Conservation (phyloP, 495 filamentous ascomycete species). For the Penicillium maclennaniae region DNA sequence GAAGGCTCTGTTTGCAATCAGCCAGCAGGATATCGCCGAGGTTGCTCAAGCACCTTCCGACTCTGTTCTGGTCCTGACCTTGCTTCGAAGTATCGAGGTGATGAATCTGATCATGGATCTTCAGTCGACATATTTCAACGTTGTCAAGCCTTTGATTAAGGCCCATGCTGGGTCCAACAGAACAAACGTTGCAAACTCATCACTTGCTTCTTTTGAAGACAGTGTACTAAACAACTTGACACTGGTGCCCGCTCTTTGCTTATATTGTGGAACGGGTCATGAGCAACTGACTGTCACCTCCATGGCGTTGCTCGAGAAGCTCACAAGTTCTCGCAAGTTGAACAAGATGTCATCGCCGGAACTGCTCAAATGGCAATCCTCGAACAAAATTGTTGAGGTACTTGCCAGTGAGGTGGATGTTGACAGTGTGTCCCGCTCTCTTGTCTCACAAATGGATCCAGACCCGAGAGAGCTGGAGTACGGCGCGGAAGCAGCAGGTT, state of each 20-base stretch:
- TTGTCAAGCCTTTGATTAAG: slow-evolving; percentile 74
- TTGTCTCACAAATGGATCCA: slow-evolving; percentile 60
- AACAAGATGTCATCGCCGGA: slow-evolving; percentile 46
- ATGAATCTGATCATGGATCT: slow-evolving; percentile 76
- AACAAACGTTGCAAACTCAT: slow-evolving; percentile 59
- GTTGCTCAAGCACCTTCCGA: slow-evolving; percentile 62
- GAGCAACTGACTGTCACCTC: slow-evolving; percentile 70
- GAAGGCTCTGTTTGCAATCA: slow-evolving; percentile 66
- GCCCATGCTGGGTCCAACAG: slow-evolving; percentile 41
- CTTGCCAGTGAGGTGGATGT: slow-evolving; percentile 68
- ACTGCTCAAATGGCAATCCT: slow-evolving; percentile 51
- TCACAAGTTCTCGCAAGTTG: slow-evolving; percentile 77
- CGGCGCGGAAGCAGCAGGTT: slow-evolving; percentile 60
- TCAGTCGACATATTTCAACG: slow-evolving; percentile 85
- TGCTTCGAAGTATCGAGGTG: slow-evolving; percentile 72
- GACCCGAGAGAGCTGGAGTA: slow-evolving; percentile 60
- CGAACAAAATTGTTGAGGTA: slow-evolving; percentile 75
- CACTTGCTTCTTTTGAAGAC: slow-evolving; percentile 85
- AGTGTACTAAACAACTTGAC: slow-evolving; percentile 75
- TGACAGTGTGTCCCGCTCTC: slow-evolving; percentile 62
- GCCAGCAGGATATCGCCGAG: slow-evolving; percentile 65
- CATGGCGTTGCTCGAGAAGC: slow-evolving; percentile 74
- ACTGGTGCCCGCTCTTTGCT: slow-evolving; percentile 71
- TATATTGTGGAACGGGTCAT: slow-evolving; percentile 79
- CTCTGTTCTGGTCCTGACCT: slow-evolving; percentile 69